Evolutionary conservation across 345 rosid genomes (phyloP).

Genomic region (Pseudoturritis turrita): DNA sequence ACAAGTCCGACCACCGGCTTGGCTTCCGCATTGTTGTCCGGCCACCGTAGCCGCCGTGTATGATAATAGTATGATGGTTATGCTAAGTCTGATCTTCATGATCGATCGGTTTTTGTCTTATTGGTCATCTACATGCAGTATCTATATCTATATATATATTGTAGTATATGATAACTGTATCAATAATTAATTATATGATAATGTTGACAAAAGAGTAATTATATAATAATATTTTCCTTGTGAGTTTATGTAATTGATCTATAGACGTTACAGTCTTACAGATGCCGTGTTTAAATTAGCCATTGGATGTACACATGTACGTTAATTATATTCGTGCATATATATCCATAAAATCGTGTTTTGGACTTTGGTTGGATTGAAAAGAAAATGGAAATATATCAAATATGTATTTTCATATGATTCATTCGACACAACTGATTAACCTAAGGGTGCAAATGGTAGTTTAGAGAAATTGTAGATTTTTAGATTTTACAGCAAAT

Average conservation of each 20-base stretch:
- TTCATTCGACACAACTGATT: too few relatives aligned
- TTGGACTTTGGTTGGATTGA: background rate
- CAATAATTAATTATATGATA: background rate
- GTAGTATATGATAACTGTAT: background rate
- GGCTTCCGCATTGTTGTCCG: constrained; percentile 36
- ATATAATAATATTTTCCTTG: background rate
- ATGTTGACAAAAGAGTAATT: background rate
- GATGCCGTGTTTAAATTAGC: background rate
- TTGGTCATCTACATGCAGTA: background rate
- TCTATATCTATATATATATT: background rate
- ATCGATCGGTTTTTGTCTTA: background rate
- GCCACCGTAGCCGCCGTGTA: constrained; percentile 10
- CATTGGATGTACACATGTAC: background rate
- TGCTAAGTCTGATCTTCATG: constrained; percentile 20
- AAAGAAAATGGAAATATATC: background rate
- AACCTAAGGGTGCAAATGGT: too few relatives aligned
- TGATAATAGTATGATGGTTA: constrained; percentile 5
- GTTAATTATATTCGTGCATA: background rate
- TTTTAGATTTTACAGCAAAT: too few relatives aligned
- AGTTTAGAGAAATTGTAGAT: too few relatives aligned
- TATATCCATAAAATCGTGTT: background rate
- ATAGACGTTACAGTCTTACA: background rate
- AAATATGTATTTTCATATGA: background rate
- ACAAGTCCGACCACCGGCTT: constrained; percentile 35
- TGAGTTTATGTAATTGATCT: background rate